Base-by-base conservation (phyloP, 2,329 filamentous ascomycete species). In the Colletotrichum liriopes region DNA sequence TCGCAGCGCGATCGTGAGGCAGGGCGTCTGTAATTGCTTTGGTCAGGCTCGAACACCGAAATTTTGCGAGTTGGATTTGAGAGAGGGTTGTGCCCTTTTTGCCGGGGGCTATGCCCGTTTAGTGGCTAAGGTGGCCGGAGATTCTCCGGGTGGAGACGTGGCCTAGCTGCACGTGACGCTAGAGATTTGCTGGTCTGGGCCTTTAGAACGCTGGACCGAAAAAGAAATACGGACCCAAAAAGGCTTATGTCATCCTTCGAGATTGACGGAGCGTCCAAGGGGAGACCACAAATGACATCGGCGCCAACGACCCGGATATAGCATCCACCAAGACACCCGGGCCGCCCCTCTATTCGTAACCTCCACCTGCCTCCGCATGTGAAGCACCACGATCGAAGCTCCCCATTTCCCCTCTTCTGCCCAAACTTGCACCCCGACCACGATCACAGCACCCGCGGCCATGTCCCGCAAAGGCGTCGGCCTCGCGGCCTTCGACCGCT, bases 401-500 rank as follows among this genome's bases (percentile, higher is more conserved):
- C 45, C 45, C n/a, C 45, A 51, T 51, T 51, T 39, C 23, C 45
- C 45, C 12, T 16, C 45, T 32, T 29, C n/a, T 26, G 26, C 47
- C 59, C 35, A 26, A 5, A 62, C 43, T n/a, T 32, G 14, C 43
- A 9, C 35, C 18, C 23, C 35, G 47, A 63, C 23, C 23, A 18
- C 47, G 43, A 39, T 12, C 20, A 14, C 23, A 16, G 23, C 8
- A 41, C 35, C 5, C n/a, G n/a, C 47, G 51, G 78, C 41, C 67
- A 92, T 92, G 90, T 92, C 90, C 26, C 92, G 93, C 77, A 94
- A 94, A 84, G 94, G 94, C 75, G 94, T 98, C 73, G 96, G 96
- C 78, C 91, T 98, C 70, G 95, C 93, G 41, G 95, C 95, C 80
- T 97, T 98, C 80, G 93, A 95, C 82, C 93, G 95, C 76, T 93